Base-by-base conservation (phyloP, 441 rosid genomes). In the Populus tomentosa region DNA sequence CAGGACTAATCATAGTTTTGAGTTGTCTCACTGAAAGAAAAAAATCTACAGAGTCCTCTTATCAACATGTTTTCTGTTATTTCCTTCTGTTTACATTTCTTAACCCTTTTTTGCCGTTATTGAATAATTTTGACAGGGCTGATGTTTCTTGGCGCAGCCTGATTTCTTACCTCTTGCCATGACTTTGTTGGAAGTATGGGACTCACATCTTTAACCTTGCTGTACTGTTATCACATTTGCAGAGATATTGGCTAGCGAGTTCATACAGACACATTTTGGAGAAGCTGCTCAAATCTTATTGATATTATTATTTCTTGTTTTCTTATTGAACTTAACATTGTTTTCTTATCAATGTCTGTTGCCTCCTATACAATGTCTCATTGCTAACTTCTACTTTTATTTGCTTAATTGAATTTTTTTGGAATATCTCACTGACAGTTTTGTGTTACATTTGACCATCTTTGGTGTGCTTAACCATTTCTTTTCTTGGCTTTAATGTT, bases 131-230 rank as follows among this genome's bases (percentile, higher is more conserved):
- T 89, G 86, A 87, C 97, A 94, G 98, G 98, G 80, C 83, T 93
- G 94, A 91, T 87, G 92, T 92, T 89, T 90, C 88, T 85, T 88
- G 98, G 98, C 88, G 97, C 91, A 88, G 84, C 97, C 87, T 94
- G 91, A 92, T 92, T 89, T 89, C 93, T 94, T 91, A 88, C 94
- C 88, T 88, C 94, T 91, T 92, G 92, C 92, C 88, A 88, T 91
- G 89, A 84, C 86, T 86, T 92, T 92, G 92, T 95, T 95, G 97
- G 97, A 90, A 93, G 99, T 95, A 90, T 94, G 94, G 97, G 97
- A 94, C 97, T 96, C 98, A 91, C 98, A 83, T 90, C 93, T 87
- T 90, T 96, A 90, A 96, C 94, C 95, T 92, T 96, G 93, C 87
- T 94, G 88, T 92, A 89, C 92, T 94, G 89, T 94, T 96, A 86